phyloP scores from a whole-genome alignment of 257 asterid species.

The Nicotiana noctiflora region DNA sequence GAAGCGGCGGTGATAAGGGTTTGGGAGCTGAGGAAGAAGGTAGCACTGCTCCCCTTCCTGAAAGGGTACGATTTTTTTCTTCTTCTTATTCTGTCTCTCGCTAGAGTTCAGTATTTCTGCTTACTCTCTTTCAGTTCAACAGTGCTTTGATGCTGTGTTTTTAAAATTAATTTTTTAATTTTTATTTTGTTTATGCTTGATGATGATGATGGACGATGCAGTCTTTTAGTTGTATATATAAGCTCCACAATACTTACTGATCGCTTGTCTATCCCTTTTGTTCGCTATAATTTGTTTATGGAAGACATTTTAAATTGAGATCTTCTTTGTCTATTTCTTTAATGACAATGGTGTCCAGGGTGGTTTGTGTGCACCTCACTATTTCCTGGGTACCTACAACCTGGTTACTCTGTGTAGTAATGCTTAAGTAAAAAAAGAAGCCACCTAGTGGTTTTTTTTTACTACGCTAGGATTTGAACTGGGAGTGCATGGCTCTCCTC shows the following conservation, averaged over 20 bases:
- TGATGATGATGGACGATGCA: neutral
- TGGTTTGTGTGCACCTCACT: too few species aligned
- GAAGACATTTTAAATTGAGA: neutral
- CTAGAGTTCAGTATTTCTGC: neutral
- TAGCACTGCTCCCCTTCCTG: conserved; percentile 73
- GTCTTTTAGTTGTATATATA: neutral
- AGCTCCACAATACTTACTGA: neutral
- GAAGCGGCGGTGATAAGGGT: conserved; percentile 54
- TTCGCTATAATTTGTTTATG: neutral
- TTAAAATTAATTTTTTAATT: neutral
- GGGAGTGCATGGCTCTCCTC: too few species aligned
- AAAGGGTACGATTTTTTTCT: conserved; percentile 44
- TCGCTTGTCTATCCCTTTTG: neutral
- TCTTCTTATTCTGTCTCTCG: neutral
- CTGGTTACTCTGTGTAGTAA: too few species aligned
- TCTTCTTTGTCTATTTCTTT: neutral
- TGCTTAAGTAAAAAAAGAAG: too few species aligned
- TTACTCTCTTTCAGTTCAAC: neutral
- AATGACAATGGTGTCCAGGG: too few species aligned
- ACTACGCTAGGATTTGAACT: too few species aligned
- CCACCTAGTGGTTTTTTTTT: too few species aligned
- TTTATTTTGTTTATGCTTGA: neutral
- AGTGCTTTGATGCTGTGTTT: neutral
- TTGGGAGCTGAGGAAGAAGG: conserved; percentile 68
- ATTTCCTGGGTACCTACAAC: too few species aligned